Conservation (phyloP, 2,329 filamentous ascomycete genomes). For the Chrysoporthe deuterocubensis region DNA sequence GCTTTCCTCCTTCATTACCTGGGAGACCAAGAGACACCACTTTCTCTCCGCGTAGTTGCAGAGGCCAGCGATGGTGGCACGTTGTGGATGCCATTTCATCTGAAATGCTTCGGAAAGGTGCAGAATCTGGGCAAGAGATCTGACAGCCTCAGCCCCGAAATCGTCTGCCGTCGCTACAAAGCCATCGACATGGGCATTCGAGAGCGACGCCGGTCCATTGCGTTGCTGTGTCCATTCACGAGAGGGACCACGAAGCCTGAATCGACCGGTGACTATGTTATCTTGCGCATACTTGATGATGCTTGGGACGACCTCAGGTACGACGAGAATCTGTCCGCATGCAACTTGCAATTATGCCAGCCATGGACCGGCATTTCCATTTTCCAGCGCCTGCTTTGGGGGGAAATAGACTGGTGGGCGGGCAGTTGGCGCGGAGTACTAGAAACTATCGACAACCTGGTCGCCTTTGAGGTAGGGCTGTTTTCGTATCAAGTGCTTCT, state of each 20-base stretch:
- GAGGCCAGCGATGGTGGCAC: no score
- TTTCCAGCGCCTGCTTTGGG: neutral
- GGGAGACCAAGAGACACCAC: no score
- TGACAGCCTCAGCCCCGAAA: neutral
- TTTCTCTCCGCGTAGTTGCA: no score
- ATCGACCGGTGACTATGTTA: neutral
- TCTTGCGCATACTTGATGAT: neutral
- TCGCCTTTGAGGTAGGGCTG: neutral
- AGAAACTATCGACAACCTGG: neutral
- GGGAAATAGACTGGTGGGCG: neutral
- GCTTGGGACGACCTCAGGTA: neutral
- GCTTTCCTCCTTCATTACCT: no score
- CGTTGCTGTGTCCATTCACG: neutral
- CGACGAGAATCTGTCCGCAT: neutral
- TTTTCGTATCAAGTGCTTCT: neutral
- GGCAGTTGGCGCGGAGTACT: neutral
- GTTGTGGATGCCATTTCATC: no score
- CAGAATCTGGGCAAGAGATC: neutral
- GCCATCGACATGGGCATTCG: neutral
- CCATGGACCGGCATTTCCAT: neutral
- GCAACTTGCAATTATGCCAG: neutral
- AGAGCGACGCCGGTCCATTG: neutral
- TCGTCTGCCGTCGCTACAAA: neutral
- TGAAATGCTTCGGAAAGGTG: neutral
- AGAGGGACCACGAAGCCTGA: neutral